A percentile compares a stretch with the other conserved stretches of the same genome.
These are phyloP conservation scores for Botrytis tulipae DNA, from an alignment of 2,329 filamentous ascomycete genomes.

Conservation along the genomic window DNA sequence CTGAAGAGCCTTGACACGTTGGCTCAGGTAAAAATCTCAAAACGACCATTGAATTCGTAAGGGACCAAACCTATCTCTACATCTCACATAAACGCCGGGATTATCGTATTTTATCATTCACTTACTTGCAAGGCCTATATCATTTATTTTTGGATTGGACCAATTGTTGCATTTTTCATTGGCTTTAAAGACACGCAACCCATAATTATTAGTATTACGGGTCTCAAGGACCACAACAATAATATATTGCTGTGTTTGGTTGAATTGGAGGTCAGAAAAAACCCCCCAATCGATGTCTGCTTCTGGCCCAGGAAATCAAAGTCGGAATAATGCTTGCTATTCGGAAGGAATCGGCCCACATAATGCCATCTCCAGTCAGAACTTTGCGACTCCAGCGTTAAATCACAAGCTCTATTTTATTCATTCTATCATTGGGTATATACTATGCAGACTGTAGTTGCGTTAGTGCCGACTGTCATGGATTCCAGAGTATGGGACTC, in stretches of 20 bases:
- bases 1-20: not conserved
- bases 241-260: not conserved
- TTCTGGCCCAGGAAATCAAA: not conserved
- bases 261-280: not conserved
- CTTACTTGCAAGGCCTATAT: not conserved
- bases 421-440: not conserved
- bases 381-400: not conserved
- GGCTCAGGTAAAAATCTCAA: not conserved
- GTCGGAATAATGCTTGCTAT: not conserved
- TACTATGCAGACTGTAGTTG: not conserved
- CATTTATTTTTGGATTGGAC: not conserved
- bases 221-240: not conserved
- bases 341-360: not conserved
- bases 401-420: not conserved
- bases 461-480: not conserved
- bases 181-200: not conserved
- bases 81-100: not conserved
- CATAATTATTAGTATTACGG: no score
- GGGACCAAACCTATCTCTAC: not conserved
- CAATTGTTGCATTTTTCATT: not conserved
- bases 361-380: not conserved
- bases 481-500: not conserved
- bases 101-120: not conserved
- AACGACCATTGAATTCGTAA: not conserved
- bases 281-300: not conserved